Conservation (phyloP, 345 rosid species). For the Arabidopsis thaliana region DNA sequence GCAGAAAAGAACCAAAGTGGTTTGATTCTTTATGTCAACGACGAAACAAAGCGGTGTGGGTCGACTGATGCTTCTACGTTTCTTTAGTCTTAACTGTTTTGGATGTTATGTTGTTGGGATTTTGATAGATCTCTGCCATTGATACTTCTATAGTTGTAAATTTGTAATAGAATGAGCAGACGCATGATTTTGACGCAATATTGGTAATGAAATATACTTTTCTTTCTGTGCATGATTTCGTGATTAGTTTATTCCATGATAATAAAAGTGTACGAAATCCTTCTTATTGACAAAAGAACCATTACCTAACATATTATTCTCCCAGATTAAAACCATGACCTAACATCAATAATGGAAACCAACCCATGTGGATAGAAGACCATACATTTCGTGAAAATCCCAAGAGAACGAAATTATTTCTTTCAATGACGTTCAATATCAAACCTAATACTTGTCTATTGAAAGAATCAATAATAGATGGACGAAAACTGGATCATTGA, state of each 20-base stretch:
- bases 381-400: not conserved
- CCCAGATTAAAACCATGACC: conserved; percentile 2
- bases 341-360: conserved; percentile 15
- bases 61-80: conserved; percentile 19
- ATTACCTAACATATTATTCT: not conserved
- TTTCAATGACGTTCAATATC: not conserved
- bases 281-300: too few relatives aligned
- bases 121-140: too few relatives aligned
- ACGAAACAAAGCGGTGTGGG: conserved; percentile 31
- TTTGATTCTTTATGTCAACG: conserved; percentile 27
- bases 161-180: conserved; percentile 17
- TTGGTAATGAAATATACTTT: not conserved
- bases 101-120: too few relatives aligned
- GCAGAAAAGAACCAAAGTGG: conserved; percentile 23
- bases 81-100: not conserved
- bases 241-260: not conserved
- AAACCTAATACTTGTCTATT: not conserved
- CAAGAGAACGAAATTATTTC: not conserved
- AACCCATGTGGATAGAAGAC: conserved; percentile 31
- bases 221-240: not conserved
- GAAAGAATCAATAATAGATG: not conserved
- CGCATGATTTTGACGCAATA: not conserved
- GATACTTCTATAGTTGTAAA: too few relatives aligned
- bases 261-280: too few relatives aligned
- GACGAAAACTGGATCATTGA: not conserved